Percentiles rank a stretch among this genome's conserved stretches.
These are phyloP conservation scores for Eimeria acervulina DNA, from an alignment of 169 alveolate genomes.

Conservation along the genomic window DNA sequence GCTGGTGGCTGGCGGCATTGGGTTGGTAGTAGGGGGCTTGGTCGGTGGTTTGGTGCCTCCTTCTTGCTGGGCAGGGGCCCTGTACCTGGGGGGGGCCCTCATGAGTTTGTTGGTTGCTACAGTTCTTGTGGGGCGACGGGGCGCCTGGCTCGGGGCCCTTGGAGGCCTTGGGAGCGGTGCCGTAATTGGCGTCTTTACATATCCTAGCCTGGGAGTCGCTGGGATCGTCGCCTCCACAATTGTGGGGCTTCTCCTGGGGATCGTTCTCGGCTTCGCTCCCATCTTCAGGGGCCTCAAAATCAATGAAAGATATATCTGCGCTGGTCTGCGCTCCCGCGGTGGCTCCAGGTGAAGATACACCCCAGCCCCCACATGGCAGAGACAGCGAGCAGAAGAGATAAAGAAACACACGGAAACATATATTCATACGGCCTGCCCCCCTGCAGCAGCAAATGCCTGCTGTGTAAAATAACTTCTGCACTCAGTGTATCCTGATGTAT, in stretches of 20 bases:
- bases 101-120: constrained; percentile 57
- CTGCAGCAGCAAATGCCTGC: background rate
- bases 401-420: background rate
- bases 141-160: constrained; percentile 80
- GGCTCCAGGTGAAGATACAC: constrained; percentile 20
- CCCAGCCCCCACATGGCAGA: background rate
- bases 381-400: background rate
- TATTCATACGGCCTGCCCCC: background rate
- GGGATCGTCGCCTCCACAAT: constrained; percentile 84
- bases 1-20: constrained; percentile 78
- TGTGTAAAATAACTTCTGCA: too few species aligned
- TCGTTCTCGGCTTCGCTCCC: constrained; percentile 88
- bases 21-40: constrained; percentile 74
- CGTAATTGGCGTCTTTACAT: constrained; percentile 70
- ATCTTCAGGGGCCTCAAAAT: constrained; percentile 85
- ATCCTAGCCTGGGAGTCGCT: constrained; percentile 45
- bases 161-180: constrained; percentile 82
- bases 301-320: constrained; percentile 87
- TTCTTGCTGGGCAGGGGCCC: constrained; percentile 83
- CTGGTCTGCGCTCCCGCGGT: constrained; percentile 81
- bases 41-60: constrained; percentile 82
- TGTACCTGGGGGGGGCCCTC: constrained; percentile 78
- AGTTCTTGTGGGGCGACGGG: constrained; percentile 76
- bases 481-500: background rate
- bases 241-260: constrained; percentile 86